Evolutionary conservation across 176 grass and related monocot species (phyloP).

Genomic region (Secale cereale): DNA sequence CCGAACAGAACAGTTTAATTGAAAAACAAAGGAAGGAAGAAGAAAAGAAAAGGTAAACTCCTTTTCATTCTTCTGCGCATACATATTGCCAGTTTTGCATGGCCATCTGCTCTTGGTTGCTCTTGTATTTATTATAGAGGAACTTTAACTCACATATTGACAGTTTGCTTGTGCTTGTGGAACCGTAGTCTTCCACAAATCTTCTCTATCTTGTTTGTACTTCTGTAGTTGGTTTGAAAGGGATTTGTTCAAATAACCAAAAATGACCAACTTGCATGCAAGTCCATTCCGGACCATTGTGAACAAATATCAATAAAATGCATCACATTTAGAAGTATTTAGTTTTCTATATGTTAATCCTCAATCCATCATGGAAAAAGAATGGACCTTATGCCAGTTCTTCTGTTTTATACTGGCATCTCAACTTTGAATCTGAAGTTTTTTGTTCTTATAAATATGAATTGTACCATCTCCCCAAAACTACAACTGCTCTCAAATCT

Average conservation of each 20-base stretch:
- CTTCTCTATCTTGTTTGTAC: neutral
- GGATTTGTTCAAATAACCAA: neutral
- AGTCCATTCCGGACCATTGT: neutral
- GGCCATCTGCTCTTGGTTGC: neutral
- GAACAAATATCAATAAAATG: neutral
- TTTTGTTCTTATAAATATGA: neutral
- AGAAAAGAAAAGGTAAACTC: slow-evolving; percentile 39
- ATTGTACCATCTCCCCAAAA: neutral
- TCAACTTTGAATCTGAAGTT: neutral
- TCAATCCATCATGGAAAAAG: neutral
- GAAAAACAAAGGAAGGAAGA: slow-evolving; percentile 30
- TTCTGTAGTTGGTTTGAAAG: neutral
- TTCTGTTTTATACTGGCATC: neutral
- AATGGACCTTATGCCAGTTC: neutral
- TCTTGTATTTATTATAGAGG: neutral
- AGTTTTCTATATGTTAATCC: neutral
- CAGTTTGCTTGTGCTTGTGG: neutral
- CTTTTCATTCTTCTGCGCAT: neutral
- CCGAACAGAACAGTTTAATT: slow-evolving; percentile 25
- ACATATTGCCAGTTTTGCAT: neutral
- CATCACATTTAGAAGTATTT: neutral
- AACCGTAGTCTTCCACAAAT: neutral
- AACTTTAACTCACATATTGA: neutral
- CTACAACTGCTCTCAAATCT: neutral
- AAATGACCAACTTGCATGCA: neutral